Conservation (phyloP, 2,329 filamentous ascomycete genomes). For the Neonectria sp. region DNA sequence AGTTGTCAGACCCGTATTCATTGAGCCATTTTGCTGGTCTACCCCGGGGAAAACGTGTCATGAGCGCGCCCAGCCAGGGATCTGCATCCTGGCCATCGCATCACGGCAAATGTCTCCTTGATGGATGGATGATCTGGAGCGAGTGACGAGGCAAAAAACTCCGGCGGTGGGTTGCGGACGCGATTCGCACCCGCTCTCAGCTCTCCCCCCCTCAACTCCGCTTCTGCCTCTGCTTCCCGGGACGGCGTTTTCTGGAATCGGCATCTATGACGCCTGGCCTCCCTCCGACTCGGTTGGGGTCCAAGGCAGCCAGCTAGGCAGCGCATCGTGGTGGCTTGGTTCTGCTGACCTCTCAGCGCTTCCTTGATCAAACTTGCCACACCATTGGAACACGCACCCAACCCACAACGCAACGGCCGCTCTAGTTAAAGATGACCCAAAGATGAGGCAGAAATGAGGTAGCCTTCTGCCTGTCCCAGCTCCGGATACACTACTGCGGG, state of each 20-base stretch:
- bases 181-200: conserved; percentile 5
- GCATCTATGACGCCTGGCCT: background rate
- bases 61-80: background rate
- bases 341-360: background rate
- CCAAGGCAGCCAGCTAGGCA: too few relatives aligned
- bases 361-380: background rate
- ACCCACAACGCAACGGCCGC: too few relatives aligned
- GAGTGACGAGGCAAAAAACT: background rate
- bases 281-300: background rate
- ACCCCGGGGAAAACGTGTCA: conserved; percentile 18
- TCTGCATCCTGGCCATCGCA: conserved; percentile 1
- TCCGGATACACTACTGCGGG: background rate
- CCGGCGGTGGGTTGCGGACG: background rate
- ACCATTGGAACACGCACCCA: background rate
- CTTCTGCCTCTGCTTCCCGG: background rate
- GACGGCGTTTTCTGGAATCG: background rate
- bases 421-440: background rate
- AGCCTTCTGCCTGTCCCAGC: background rate
- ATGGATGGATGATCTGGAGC: too few relatives aligned
- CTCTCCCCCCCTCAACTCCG: too few relatives aligned
- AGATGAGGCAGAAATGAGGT: background rate
- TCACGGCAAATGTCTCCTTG: conserved; percentile 8
- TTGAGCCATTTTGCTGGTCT: conserved; percentile 10
- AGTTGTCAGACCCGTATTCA: background rate
- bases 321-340: background rate